phyloP scores from a whole-genome alignment of 2,329 filamentous ascomycete species.

The Moelleriella libera region DNA sequence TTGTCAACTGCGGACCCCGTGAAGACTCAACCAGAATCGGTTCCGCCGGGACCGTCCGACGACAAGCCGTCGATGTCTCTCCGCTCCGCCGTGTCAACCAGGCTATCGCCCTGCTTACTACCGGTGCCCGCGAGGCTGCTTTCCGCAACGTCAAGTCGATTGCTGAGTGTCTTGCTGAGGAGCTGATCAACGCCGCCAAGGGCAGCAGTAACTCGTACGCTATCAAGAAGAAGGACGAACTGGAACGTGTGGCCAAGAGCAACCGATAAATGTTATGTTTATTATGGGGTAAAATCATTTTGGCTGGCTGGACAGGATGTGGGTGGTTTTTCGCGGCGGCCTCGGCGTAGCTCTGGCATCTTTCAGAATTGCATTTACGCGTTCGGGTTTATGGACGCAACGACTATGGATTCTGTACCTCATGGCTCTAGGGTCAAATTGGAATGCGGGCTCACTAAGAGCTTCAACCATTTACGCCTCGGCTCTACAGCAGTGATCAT shows the following conservation, averaged over 20 bases:
- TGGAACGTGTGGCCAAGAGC: conserved; percentile 99
- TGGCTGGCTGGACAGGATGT: conserved; percentile 6
- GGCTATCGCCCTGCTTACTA: conserved; percentile 97
- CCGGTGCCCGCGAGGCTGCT: conserved; percentile 92
- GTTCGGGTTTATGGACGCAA: conserved; percentile 30
- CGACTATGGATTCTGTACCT: conserved; percentile 26
- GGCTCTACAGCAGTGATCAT: background rate
- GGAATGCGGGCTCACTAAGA: conserved; percentile 25
- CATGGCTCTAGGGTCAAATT: conserved; percentile 28
- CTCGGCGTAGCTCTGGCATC: conserved; percentile 30
- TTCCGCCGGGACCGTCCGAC: conserved; percentile 97
- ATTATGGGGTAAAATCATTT: conserved; percentile 1
- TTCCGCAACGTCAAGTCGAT: conserved; percentile 99
- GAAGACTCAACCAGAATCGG: conserved; percentile 99
- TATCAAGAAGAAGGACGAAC: conserved; percentile 99
- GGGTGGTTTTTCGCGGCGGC: conserved; percentile 17
- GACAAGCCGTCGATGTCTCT: conserved; percentile 99
- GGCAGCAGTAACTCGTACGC: conserved; percentile 99
- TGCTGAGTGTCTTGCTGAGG: conserved; percentile 97
- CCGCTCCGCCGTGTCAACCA: conserved; percentile 99
- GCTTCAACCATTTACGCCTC: conserved; percentile 14
- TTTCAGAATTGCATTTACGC: conserved; percentile 32
- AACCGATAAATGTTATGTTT: conserved; percentile 72
- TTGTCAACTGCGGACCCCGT: conserved; percentile 99
- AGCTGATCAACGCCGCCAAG: conserved; percentile 99